These are phyloP conservation scores for Quercus tomentella DNA, from an alignment of 331 rosid genomes.

Conservation along the genomic window DNA sequence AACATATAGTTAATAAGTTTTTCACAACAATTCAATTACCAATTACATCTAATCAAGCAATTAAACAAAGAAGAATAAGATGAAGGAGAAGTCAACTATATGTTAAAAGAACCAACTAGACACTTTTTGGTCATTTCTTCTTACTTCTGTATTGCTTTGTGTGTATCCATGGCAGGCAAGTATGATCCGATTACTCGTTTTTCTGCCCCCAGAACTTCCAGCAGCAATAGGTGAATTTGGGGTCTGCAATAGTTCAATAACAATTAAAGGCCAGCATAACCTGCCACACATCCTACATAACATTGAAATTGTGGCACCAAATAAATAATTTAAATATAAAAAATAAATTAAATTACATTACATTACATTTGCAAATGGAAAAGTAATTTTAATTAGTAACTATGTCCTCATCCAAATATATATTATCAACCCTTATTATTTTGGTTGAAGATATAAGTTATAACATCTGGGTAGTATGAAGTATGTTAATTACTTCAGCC, in stretches of 20 bases:
- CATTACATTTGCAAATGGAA: not conserved
- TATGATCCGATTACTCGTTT: conserved; percentile 50
- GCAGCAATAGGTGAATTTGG: conserved; percentile 83
- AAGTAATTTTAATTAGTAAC: not conserved
- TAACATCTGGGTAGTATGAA: not conserved
- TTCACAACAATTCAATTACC: conserved; percentile 2
- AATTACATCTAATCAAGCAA: not conserved
- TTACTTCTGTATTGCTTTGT: conserved; percentile 55
- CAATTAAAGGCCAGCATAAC: conserved; percentile 22
- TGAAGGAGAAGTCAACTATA: not conserved
- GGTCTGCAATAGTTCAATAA: conserved; percentile 60
- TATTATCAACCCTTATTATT: not conserved
- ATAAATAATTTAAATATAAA: not conserved
- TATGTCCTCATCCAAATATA: too few relatives aligned
- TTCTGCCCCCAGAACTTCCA: conserved; percentile 79
- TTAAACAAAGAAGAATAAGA: not conserved
- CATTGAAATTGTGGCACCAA: conserved; percentile 5
- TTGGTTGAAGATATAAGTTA: not conserved
- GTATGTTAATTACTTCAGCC: not conserved
- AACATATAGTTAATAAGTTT: not conserved
- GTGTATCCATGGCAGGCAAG: conserved; percentile 81
- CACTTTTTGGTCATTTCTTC: conserved; percentile 1
- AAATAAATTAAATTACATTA: not conserved
- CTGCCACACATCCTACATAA: conserved; percentile 17
- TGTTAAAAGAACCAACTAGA: not conserved